Evolutionary conservation across 2,329 filamentous ascomycete genomes (phyloP), one percentile per base, ranked within the genome.

Genomic region (Aspergillus novofumigatus): DNA sequence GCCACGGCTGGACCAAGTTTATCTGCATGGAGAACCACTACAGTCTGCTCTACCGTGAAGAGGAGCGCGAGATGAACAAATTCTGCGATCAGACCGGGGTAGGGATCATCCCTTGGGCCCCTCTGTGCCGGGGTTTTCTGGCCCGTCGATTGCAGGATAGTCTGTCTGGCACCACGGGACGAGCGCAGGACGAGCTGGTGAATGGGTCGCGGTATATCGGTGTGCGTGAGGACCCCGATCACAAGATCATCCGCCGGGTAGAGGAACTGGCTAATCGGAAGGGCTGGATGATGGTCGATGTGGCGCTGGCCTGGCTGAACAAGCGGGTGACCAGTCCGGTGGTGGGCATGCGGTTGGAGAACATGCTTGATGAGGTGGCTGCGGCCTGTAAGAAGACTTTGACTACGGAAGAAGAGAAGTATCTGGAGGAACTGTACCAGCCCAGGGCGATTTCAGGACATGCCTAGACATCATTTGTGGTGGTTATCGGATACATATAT

Each of bases 1-100:
- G 77, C 65, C 68, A 83, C 49, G 77, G 80, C 17, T 86, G 83
- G 83, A 82, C 80, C 26, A 81, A 83, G 63, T 86, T 86, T 63
- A 73, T 84, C 49, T 77, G 73, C 6, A 86, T 86, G 83, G 83
- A 85, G 51, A 63, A 65, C 17, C 53, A 61, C 2, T 62, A 66
- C 23, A 65, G 60, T 45, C 49, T 68, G 17, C 20, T 62, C 0
- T 61, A 64, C 21, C 60, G 66, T 7, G 66, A 68, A 47, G 66
- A 67, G 45, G 65, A 68, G 53, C 64, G 64, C 1, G 65, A 68
- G 14, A 57, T 65, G 47, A 63, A 62, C 29, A 58, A 56, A 2
- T 68, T 63, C 23, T 68, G 66, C 45, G 56, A 59, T 0, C 60
- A 60, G 3, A 56, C 55, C 2, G 66, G 62, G 1, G 58, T 67